Conservation (phyloP, 805 yeast species). For the Cyberlindnera bimundalis region DNA sequence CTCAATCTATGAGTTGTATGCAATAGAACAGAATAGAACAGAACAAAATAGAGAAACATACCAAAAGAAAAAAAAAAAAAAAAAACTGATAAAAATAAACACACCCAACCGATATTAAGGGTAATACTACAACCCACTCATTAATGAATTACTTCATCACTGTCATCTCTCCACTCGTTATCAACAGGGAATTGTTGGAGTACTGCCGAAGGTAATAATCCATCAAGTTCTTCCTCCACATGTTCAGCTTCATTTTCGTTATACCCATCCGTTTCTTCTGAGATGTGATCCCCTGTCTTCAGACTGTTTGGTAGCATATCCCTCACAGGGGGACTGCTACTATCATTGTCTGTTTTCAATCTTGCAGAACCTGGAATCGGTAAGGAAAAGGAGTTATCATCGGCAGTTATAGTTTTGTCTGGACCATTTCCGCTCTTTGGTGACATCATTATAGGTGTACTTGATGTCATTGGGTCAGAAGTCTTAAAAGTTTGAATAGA, state of each 20-base stretch:
- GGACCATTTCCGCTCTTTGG: constrained; percentile 3
- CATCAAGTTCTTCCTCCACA: constrained; percentile 1
- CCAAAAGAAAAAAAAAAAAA: background rate
- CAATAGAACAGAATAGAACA: background rate
- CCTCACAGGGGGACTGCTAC: constrained; percentile 6
- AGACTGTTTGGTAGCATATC: background rate
- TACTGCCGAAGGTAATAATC: constrained; percentile 11
- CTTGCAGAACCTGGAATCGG: constrained; percentile 36
- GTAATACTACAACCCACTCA: no score
- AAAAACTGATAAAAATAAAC: background rate
- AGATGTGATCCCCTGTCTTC: background rate
- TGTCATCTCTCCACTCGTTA: constrained; percentile 9
- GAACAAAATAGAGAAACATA: background rate
- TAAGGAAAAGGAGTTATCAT: constrained; percentile 51
- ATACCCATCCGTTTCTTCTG: background rate
- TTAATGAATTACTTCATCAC: background rate
- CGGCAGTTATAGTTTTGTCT: constrained; percentile 13
- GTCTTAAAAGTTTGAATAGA: constrained; percentile 15
- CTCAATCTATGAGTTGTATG: no score
- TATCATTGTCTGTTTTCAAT: constrained; percentile 7
- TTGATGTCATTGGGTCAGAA: constrained; percentile 13
- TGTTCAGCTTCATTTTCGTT: background rate
- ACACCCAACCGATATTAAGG: background rate
- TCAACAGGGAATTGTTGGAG: constrained; percentile 11
- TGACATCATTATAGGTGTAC: constrained; percentile 21